A percentile compares a stretch with the other conserved stretches of the same genome.
These are phyloP conservation scores for Solanum rostratum DNA, from an alignment of 257 asterid species.

Conservation along the genomic window DNA sequence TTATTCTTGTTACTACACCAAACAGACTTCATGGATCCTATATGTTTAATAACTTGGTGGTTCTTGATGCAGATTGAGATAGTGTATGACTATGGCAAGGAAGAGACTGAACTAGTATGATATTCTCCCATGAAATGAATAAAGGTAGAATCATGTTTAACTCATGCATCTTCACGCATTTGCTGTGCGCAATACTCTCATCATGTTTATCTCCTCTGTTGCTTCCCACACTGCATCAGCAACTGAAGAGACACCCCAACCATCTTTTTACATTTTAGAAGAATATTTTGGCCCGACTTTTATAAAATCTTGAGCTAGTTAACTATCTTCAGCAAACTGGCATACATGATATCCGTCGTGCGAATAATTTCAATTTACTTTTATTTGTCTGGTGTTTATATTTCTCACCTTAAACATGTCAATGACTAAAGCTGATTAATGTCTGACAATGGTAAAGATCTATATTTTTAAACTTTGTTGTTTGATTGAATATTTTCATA, in stretches of 20 bases:
- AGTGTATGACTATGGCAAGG: constrained; percentile 65
- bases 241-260: not conserved
- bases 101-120: constrained; percentile 38
- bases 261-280: not conserved
- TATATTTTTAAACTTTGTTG: not conserved
- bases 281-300: not conserved
- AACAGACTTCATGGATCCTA: not conserved
- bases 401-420: not conserved
- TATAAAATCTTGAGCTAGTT: not conserved
- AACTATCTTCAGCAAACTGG: not conserved
- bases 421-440: not conserved
- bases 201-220: not conserved
- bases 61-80: constrained; percentile 68
- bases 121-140: constrained; percentile 21
- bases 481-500: not conserved
- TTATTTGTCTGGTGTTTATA: not conserved
- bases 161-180: not conserved
- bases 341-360: not conserved
- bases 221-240: not conserved
- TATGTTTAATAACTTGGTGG: not conserved
- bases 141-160: constrained; percentile 14
- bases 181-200: not conserved
- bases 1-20: not conserved
- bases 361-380: not conserved
- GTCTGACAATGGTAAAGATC: not conserved